These are phyloP conservation scores for Dianthus caryophyllus DNA, from an alignment of 148 eudicot species.

Conservation along the genomic window DNA sequence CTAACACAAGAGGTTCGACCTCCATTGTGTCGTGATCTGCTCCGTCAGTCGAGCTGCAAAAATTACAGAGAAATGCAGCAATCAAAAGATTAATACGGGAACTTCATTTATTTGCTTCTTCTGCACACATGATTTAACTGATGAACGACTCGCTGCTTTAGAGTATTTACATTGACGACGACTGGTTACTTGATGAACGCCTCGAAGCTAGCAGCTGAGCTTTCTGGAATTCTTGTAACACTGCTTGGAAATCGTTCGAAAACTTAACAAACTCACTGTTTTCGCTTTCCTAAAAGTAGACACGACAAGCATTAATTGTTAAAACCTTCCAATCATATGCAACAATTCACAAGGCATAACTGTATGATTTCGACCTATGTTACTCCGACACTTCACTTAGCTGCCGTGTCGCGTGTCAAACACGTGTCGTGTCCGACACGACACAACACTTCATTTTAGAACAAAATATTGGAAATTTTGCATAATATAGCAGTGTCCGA, in stretches of 20 bases:
- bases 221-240: conserved; percentile 54
- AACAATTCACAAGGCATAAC: too few species aligned
- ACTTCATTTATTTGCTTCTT: neutral
- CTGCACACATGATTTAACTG: neutral
- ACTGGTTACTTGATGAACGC: conserved; percentile 50
- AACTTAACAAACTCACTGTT: conserved; percentile 57
- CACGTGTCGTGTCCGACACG: too few species aligned
- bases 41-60: neutral
- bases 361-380: too few species aligned
- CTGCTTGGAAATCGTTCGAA: conserved; percentile 56
- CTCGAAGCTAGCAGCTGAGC: conserved; percentile 58
- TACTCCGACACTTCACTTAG: too few species aligned
- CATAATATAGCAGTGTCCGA: too few species aligned
- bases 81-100: neutral
- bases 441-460: too few species aligned
- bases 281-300: conserved; percentile 38
- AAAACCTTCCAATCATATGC: too few species aligned
- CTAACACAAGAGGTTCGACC: conserved; percentile 19
- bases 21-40: neutral
- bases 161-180: conserved; percentile 19
- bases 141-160: neutral
- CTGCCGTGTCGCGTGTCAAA: too few species aligned
- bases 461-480: too few species aligned
- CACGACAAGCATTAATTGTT: neutral
- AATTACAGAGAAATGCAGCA: neutral